Conservation (phyloP, 192 early-diverging fungal species). For the Cetraspora pellucida region DNA sequence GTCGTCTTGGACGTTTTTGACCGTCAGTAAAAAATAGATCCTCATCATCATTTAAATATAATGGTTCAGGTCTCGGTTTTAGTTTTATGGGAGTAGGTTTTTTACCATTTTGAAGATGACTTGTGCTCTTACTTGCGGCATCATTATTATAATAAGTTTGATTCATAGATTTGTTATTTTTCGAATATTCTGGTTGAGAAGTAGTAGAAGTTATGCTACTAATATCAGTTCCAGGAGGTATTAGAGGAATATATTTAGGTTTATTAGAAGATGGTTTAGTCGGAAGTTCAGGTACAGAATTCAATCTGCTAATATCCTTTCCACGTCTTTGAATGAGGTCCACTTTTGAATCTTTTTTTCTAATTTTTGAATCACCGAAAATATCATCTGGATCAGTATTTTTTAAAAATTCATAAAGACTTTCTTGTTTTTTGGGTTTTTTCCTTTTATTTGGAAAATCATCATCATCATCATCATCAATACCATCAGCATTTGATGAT, state of each 20-base stretch:
- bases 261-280: slow-evolving; percentile 4
- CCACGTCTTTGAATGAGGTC: neutral
- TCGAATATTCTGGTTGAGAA: neutral
- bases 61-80: slow-evolving; percentile 18
- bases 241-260: slow-evolving; percentile 7
- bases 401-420: slow-evolving; percentile 29
- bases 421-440: slow-evolving; percentile 28
- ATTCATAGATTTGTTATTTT: slow-evolving; percentile 20
- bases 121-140: neutral
- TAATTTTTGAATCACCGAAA: slow-evolving; percentile 4
- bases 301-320: slow-evolving; percentile 7
- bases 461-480: slow-evolving; percentile 2
- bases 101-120: neutral
- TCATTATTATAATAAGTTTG: neutral
- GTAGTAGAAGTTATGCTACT: neutral
- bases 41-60: slow-evolving; percentile 33
- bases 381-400: slow-evolving; percentile 33
- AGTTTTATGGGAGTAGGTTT: neutral
- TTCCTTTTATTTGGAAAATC: neutral
- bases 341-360: slow-evolving; percentile 14
- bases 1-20: neutral
- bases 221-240: neutral
- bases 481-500: neutral
- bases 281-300: neutral
- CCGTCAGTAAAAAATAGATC: neutral